phyloP scores from a whole-genome alignment of 2,329 filamentous ascomycete species.

The Pleurostoma richardsiae region DNA sequence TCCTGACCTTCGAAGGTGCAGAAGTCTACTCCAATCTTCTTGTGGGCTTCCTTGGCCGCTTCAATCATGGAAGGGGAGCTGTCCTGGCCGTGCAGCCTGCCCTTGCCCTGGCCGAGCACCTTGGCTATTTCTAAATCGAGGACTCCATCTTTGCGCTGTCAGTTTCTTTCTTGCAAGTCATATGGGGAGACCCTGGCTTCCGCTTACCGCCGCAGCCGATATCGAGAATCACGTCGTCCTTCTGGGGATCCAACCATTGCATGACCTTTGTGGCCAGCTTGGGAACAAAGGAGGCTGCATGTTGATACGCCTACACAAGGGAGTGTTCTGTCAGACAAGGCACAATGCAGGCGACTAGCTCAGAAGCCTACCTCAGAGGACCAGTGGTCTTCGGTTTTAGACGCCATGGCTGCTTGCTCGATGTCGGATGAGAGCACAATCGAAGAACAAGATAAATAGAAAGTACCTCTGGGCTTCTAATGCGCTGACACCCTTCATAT shows the following conservation, averaged over 20 bases:
- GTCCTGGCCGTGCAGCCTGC: slow-evolving; percentile 52
- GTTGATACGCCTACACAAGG: slow-evolving; percentile 46
- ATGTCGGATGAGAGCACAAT: too few species aligned
- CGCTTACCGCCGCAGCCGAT: slow-evolving; percentile 57
- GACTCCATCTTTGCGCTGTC: not conserved
- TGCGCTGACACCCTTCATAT: too few species aligned
- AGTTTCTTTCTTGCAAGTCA: not conserved
- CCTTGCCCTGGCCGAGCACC: slow-evolving; percentile 36
- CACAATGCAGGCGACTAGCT: not conserved
- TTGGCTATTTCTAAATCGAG: slow-evolving; percentile 39
- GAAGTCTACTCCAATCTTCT: slow-evolving; percentile 22
- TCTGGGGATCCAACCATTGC: slow-evolving; percentile 52
- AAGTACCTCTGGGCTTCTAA: too few species aligned
- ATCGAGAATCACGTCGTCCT: slow-evolving; percentile 55
- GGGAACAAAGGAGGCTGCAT: slow-evolving; percentile 59
- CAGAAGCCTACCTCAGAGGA: slow-evolving; percentile 27
- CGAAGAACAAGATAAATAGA: too few species aligned
- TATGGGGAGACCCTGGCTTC: too few species aligned
- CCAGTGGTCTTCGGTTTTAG: slow-evolving; percentile 27
- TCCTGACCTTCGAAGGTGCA: slow-evolving; percentile 37
- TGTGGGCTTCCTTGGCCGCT: slow-evolving; percentile 37
- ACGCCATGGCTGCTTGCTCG: slow-evolving; percentile 8
- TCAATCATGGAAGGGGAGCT: slow-evolving; percentile 54
- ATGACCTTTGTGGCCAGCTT: slow-evolving; percentile 55
- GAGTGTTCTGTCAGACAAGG: slow-evolving; percentile 8